phyloP scores from a whole-genome alignment of 805 yeast species.

The Wickerhamomyces rabaulensis region DNA sequence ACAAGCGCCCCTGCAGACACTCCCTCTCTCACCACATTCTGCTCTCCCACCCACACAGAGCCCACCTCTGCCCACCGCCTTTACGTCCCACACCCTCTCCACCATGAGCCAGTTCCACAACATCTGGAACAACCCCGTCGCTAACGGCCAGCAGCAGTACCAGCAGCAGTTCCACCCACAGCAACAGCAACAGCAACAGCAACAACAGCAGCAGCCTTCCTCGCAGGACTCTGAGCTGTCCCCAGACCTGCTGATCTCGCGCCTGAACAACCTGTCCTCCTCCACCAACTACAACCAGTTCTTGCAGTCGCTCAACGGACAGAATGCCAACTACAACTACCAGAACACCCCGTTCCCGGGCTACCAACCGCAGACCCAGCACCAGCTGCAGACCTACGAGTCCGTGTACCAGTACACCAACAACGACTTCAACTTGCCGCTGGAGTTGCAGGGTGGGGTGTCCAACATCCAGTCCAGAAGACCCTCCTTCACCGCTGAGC shows the following conservation, averaged over 20 bases:
- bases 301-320: conserved; percentile 5
- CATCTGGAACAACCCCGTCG: conserved; percentile 8
- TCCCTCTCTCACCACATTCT: too few relatives aligned
- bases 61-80: not conserved
- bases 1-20: too few relatives aligned
- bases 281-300: conserved; percentile 14
- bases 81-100: not conserved
- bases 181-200: conserved; percentile 5
- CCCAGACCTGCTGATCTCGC: conserved; percentile 21
- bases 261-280: conserved; percentile 17
- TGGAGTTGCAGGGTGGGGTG: conserved; percentile 60
- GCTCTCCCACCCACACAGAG: too few relatives aligned
- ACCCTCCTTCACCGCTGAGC: conserved; percentile 67
- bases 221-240: conserved; percentile 9
- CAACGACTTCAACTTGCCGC: conserved; percentile 33
- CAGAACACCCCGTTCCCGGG: conserved; percentile 4
- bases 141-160: conserved; percentile 3
- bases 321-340: conserved; percentile 1
- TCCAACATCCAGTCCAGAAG: conserved; percentile 61
- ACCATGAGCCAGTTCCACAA: conserved; percentile 11
- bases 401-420: conserved; percentile 2
- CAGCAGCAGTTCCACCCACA: not conserved
- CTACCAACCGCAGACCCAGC: not conserved
- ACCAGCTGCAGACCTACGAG: conserved; percentile 2
- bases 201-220: not conserved